Conservation (phyloP, 148 eudicot species). For the Heliosperma pusillum region DNA sequence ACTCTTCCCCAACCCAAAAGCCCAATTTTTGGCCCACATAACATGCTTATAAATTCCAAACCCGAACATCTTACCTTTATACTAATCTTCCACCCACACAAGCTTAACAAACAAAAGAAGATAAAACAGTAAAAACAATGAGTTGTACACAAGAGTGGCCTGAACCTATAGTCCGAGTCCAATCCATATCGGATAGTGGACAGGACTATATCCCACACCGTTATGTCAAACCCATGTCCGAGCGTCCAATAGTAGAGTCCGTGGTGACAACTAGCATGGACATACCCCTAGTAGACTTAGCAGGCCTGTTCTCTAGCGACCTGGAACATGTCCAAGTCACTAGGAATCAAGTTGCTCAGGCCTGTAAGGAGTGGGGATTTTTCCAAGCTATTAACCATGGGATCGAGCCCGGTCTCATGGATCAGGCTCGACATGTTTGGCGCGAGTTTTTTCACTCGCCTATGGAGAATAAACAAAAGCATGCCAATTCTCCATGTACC, state of each 20-base stretch:
- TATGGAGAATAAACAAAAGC: conserved; percentile 63
- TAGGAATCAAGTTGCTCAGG: conserved; percentile 32
- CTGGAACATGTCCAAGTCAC: conserved; percentile 14
- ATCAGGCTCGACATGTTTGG: conserved; percentile 60
- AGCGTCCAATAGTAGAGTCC: conserved; percentile 36
- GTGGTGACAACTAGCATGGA: conserved; percentile 6
- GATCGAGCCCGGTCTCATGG: conserved; percentile 56
- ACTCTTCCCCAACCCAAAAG: neutral
- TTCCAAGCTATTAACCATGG: conserved; percentile 85
- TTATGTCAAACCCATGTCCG: conserved; percentile 53
- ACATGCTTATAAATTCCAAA: conserved; percentile 18
- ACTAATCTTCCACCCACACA: neutral
- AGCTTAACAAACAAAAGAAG: neutral
- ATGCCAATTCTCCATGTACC: conserved; percentile 63
- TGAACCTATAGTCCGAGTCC: conserved; percentile 82
- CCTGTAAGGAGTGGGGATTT: conserved; percentile 79
- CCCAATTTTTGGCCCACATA: neutral
- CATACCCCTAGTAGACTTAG: conserved; percentile 71
- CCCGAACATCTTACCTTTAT: neutral
- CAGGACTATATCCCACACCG: conserved; percentile 42
- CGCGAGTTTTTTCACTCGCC: conserved; percentile 73
- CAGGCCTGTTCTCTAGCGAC: conserved; percentile 30
- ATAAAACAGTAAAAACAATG: conserved; percentile 20
- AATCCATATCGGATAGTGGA: conserved; percentile 66
- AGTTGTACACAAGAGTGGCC: conserved; percentile 62